Evolutionary conservation across 2,329 filamentous ascomycete species (phyloP), one percentile per base, ranked within the genome.

Genomic region (Cordyceps fumosorosea): DNA sequence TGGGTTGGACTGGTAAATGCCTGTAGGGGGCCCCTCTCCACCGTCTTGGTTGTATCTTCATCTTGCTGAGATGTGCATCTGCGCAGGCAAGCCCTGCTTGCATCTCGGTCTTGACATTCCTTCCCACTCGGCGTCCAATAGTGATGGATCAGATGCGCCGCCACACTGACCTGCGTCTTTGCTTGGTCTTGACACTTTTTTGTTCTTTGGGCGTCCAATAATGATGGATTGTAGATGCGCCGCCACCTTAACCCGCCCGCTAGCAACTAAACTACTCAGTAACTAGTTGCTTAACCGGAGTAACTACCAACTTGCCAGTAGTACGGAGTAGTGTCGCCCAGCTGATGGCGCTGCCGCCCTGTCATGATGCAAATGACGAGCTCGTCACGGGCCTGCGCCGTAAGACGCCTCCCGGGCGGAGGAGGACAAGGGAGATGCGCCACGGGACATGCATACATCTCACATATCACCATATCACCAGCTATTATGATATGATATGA

Each of bases 361-460:
- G 18, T 16, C 20, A 32, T 16, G 37, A 11, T 50, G 44, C 56
- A 59, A 52, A 45, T 59, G 56, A 59, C 34, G 2, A 22, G 47
- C 34, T 45, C 47, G 34, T 59, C 56, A 59, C 56, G 37, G 24
- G 56, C 47, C 42, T 51, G 45, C 56, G 56, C 56, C 45, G 56
- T 29, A 24, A 10, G 29, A 7, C 20, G 24, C 42, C 40, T 29
- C 14, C 11, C 26, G 26, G 26, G 26, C 12, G 24, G 20, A n/a
- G 52, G 34, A 24, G n/a, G n/a, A 45, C 3, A 1, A 34, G 8
- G 40, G 40, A 5, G 8, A 32, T 37, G 48, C 56, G 56, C 45
- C 44, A 58, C 56, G 47, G 34, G 29, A 26, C 42, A 57, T 40
- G 37, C 51, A 53, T 32, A 22, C 37, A 44, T 55, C 22, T 12